Percentiles rank a stretch among this genome's conserved stretches.
Conservation (phyloP, 139 green algal genomes). For the Zygnema circumcarinatum region DNA sequence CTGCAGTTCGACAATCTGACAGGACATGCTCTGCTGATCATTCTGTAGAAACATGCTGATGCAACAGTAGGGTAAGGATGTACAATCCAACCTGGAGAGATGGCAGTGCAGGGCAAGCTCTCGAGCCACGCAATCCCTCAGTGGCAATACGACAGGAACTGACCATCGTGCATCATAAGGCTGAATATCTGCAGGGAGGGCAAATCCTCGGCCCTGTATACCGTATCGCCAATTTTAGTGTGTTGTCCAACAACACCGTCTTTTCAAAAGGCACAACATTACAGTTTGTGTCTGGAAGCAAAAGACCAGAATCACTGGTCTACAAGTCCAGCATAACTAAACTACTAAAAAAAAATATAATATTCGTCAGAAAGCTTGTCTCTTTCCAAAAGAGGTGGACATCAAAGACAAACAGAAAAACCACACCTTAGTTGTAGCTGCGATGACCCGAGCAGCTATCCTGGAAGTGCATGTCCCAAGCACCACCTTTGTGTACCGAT, state of each 20-base stretch:
- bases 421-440: constrained; percentile 35
- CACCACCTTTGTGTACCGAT: constrained; percentile 50
- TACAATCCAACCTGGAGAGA: constrained; percentile 2
- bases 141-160: constrained; percentile 31
- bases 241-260: background rate
- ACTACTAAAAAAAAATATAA: too few species aligned
- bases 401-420: too few species aligned
- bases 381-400: too few species aligned
- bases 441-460: constrained; percentile 12
- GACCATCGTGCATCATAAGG: background rate
- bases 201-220: constrained; percentile 42
- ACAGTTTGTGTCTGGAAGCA: too few species aligned
- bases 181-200: constrained; percentile 48
- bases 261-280: background rate
- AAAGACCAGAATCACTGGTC: background rate
- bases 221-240: constrained; percentile 5
- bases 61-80: too few species aligned
- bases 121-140: constrained; percentile 23
- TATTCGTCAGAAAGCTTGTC: too few species aligned
- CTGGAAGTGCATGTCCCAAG: constrained; percentile 24
- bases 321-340: background rate
- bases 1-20: background rate
- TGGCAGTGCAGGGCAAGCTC: constrained; percentile 40
- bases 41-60: background rate
- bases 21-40: background rate